A percentile compares a stretch with the other conserved stretches of the same genome.
These are phyloP conservation scores for Venturia asperata DNA, from an alignment of 2,329 filamentous ascomycete species.

Conservation along the genomic window DNA sequence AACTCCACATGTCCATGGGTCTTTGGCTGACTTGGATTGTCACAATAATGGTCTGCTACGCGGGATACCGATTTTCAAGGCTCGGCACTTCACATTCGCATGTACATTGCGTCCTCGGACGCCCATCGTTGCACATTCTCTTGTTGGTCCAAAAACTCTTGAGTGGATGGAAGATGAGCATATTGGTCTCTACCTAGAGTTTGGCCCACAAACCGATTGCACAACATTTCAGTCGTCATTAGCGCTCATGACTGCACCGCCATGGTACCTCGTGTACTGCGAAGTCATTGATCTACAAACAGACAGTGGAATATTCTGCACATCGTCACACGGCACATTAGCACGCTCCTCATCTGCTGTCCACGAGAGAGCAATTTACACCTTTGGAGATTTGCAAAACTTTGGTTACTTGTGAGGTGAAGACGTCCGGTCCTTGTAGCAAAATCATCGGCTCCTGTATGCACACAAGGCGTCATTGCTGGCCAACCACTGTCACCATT, in stretches of 20 bases:
- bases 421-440: not conserved
- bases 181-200: constrained; percentile 1
- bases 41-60: constrained; percentile 20
- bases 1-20: constrained; percentile 31
- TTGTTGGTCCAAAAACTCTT: constrained; percentile 24
- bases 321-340: constrained; percentile 11
- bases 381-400: not conserved
- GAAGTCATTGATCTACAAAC: constrained; percentile 16
- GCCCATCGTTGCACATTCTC: constrained; percentile 28
- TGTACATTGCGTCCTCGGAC: constrained; percentile 29
- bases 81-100: constrained; percentile 9
- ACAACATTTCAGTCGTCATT: constrained; percentile 12
- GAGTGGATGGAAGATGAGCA: constrained; percentile 27
- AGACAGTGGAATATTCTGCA: constrained; percentile 11
- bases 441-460: constrained; percentile 6
- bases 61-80: constrained; percentile 23
- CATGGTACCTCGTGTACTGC: not conserved
- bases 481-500: not conserved
- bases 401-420: constrained; percentile 1
- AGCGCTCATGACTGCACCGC: constrained; percentile 12
- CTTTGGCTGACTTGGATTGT: constrained; percentile 21
- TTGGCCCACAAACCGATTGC: constrained; percentile 15
- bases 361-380: not conserved
- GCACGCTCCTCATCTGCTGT: constrained; percentile 14
- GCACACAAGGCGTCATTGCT: not conserved